These are phyloP conservation scores for Aspergillus fumigatiaffinis DNA, from an alignment of 2,329 filamentous ascomycete species.

Conservation along the genomic window DNA sequence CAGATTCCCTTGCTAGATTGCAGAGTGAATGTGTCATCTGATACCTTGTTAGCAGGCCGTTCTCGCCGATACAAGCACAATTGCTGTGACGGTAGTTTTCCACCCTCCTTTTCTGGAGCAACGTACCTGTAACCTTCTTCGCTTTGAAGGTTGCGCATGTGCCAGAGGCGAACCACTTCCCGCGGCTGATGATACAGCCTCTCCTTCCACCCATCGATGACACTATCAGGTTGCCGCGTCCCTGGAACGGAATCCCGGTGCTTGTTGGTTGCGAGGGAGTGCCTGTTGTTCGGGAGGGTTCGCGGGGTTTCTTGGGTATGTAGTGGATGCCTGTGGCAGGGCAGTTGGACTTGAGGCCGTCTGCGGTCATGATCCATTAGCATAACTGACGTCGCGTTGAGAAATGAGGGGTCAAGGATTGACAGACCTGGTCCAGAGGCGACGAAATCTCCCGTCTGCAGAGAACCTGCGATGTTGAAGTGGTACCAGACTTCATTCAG, in stretches of 20 bases:
- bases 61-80: not conserved
- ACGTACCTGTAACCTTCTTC: constrained; percentile 28
- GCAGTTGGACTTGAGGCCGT: constrained; percentile 61
- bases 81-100: not conserved
- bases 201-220: constrained; percentile 27
- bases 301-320: constrained; percentile 52
- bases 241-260: constrained; percentile 47
- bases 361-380: constrained; percentile 20
- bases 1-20: constrained; percentile 58
- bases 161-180: constrained; percentile 64
- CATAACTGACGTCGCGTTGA: not conserved
- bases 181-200: constrained; percentile 65
- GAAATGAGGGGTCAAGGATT: not conserved
- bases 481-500: constrained; percentile 60
- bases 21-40: constrained; percentile 48
- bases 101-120: not conserved
- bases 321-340: constrained; percentile 61
- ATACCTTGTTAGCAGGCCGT: not conserved
- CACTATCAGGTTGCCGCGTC: constrained; percentile 59
- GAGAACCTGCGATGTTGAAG: constrained; percentile 55
- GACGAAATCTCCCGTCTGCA: constrained; percentile 35
- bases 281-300: constrained; percentile 36
- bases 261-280: constrained; percentile 27
- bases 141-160: constrained; percentile 59
- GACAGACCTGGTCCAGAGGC: constrained; percentile 32